Base-by-base conservation (phyloP, 495 filamentous ascomycete species). In the Neurospora sp. region DNA sequence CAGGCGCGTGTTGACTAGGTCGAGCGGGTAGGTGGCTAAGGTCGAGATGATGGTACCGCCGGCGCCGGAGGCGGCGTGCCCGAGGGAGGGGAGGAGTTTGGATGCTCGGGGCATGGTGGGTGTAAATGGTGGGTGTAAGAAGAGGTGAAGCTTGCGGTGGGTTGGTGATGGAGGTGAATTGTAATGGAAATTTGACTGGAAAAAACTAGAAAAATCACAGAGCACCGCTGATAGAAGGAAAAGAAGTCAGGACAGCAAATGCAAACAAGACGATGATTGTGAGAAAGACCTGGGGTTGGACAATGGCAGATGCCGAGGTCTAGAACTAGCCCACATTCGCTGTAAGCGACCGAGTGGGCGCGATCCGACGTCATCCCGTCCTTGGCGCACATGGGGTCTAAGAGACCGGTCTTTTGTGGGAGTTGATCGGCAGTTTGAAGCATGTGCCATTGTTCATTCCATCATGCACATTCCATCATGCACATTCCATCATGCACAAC, bases 31-130 rank as follows among this genome's bases (percentile, higher is more conserved):
- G 11, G 91, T 89, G 59, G 89, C 81, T 69, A 94, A 81, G 77
- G 94, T 94, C 3, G 94, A 94, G 69, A 96, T 87, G 12, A 93
- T 90, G 3, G 93, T 91, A 18, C 93, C 94, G 16, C 89, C 84
- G 38, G 92, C 89, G 69, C 94, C 94, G 20, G 94, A 91, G 27
- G 92, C 79, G 69, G 95, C 94, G 84, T 97, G 95, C 22, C 93
- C 93, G n/a, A 97, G 83, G 6, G 93, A 91, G 70, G 94, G 92
- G n/a, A 97, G 87, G 9, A 88, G 74, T 69, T 73, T 76, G 22
- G 70, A 75, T 70, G 75, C 72, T 39, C 70, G 70, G 16, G 72
- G 72, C 87, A 74, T 3, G 16, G 2, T 48, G 42, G 48, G 5
- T 48, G 42, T 16, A 16, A 12, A 22, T 53, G 48, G 48, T 31